phyloP scores from a whole-genome alignment of 768 basidiomycete genomes.

The Collybia nuda region DNA sequence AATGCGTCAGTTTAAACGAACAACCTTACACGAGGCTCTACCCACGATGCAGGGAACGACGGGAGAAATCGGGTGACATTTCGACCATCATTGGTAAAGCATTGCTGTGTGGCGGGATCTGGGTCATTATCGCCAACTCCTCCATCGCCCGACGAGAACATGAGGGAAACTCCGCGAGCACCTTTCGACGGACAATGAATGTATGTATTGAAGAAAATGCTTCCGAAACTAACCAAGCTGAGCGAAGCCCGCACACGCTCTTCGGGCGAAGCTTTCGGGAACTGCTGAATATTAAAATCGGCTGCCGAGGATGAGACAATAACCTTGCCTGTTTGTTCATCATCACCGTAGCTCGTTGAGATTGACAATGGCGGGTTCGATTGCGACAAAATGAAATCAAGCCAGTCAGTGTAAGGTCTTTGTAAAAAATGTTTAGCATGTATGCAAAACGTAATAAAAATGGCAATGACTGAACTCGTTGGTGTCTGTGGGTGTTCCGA shows the following conservation, averaged over 20 bases:
- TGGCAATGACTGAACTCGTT: conserved; percentile 27
- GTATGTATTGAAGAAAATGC: background rate
- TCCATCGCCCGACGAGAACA: conserved; percentile 65
- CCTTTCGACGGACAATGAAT: conserved; percentile 33
- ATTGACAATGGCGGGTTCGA: conserved; percentile 54
- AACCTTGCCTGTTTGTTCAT: conserved; percentile 64
- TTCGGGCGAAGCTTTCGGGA: conserved; percentile 54
- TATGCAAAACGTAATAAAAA: background rate
- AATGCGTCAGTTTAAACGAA: too few species aligned
- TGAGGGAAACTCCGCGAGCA: conserved; percentile 61
- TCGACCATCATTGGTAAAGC: conserved; percentile 57
- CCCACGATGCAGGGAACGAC: conserved; percentile 57
- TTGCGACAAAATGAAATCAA: conserved; percentile 55
- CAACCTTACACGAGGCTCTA: background rate
- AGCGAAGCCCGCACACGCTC: conserved; percentile 62
- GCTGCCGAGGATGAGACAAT: background rate
- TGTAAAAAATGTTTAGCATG: background rate
- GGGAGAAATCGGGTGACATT: conserved; percentile 57
- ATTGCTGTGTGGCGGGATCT: conserved; percentile 50
- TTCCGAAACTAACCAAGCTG: conserved; percentile 46
- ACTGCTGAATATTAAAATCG: conserved; percentile 25
- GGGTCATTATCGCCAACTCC: conserved; percentile 68
- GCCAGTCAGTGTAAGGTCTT: conserved; percentile 47
- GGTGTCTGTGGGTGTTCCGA: conserved; percentile 32
- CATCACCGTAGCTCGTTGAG: conserved; percentile 72